Evolutionary conservation across 768 basidiomycete genomes (phyloP), one percentile per base, ranked within the genome.

Genomic region (Pleurotus citrinopileatus): DNA sequence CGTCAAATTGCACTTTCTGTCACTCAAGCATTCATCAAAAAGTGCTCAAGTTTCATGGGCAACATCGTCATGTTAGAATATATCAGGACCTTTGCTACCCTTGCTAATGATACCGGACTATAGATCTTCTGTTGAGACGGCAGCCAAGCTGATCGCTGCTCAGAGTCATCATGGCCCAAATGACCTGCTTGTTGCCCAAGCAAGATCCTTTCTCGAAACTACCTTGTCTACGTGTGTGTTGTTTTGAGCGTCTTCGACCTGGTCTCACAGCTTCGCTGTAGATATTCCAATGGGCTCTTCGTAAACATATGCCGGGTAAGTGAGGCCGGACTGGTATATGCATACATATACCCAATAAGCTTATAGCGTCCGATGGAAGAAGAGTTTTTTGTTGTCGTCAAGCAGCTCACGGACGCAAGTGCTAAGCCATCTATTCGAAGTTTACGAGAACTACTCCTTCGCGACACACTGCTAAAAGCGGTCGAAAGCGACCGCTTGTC

Each of bases 1-100:
- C 81, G 85, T 6, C 86, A 87, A 57, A 68, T 89, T 6, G 76
- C 82, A 15, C 64, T 91, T 42, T 82, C 85, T 2, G 75, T 78
- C 7, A 73, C 77, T 17, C 84, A 86, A 54, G 78, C 81, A 3
- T 86, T 83, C 56, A 77, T 89, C 55, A 84, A 81, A 57, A 70
- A 77, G 57, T 87, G 82, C 70, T 75, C 81, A 28, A 65, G 70
- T 6, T 70, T 81, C 32, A 74, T 80, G 53, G 79, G 82, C 22
- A 70, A 75, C 36, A 71, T 83, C 54, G 66, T 87, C 15, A 74
- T 78, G 85, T 83, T 62, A 50, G 80, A n/a, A n/a, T 67, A n/a
- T 25, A 34, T 34, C 32, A 34, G 9, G n/a, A 10, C 38, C 22
- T 44, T 9, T 19, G 25, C 20, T 17, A 27, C 20, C 23, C 20